phyloP scores from a whole-genome alignment of 495 filamentous ascomycete genomes.

The Cercophora sp. region DNA sequence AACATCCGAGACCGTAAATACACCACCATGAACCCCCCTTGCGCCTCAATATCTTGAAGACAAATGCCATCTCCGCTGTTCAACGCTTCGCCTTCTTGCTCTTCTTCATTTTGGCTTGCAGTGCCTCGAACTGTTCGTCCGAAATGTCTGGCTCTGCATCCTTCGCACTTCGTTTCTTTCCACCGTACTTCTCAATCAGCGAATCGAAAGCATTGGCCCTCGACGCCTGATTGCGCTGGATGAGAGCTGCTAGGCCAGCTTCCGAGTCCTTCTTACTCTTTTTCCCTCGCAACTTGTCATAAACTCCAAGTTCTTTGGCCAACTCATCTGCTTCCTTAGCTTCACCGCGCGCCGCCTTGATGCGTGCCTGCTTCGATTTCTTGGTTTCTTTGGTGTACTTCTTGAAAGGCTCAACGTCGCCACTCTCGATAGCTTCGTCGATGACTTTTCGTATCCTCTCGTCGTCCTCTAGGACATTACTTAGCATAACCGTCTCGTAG shows the following conservation, averaged over 20 bases:
- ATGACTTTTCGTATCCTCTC: conserved; percentile 76
- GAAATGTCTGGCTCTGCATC: conserved; percentile 56
- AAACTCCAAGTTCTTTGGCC: conserved; percentile 65
- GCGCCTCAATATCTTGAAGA: too few relatives aligned
- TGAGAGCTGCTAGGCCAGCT: conserved; percentile 39
- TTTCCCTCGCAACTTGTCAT: conserved; percentile 52
- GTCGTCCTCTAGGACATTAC: conserved; percentile 79
- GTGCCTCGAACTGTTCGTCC: conserved; percentile 63
- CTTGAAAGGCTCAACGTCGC: conserved; percentile 59
- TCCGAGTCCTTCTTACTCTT: conserved; percentile 42
- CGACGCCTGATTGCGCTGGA: conserved; percentile 34
- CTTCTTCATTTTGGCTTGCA: conserved; percentile 35
- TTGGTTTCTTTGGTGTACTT: conserved; percentile 69
- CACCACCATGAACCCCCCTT: background rate
- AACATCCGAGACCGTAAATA: background rate
- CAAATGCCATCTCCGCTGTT: background rate
- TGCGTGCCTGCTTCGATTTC: conserved; percentile 57
- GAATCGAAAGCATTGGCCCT: conserved; percentile 55
- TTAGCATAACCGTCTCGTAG: conserved; percentile 81
- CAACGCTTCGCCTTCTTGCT: conserved; percentile 31
- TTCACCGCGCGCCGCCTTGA: conserved; percentile 62
- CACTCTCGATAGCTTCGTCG: conserved; percentile 69
- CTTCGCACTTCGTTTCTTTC: conserved; percentile 39
- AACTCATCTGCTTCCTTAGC: conserved; percentile 67
- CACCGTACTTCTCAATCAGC: conserved; percentile 71